Base-by-base conservation (phyloP, 345 rosid species). In the Trapa bicornis region DNA sequence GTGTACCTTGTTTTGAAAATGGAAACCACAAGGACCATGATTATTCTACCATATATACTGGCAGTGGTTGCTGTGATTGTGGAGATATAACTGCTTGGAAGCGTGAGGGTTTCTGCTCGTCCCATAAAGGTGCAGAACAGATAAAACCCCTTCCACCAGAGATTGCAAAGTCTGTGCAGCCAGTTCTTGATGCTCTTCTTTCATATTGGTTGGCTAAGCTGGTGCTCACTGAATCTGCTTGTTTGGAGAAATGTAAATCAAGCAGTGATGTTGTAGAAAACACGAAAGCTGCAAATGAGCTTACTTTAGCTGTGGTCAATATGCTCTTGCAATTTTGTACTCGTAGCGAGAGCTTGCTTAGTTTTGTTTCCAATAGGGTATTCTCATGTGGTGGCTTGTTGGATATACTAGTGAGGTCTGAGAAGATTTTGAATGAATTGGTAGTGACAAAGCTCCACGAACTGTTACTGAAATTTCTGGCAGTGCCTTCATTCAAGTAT, bases 21-120 rank as follows among this genome's bases (percentile, higher is more conserved):
- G 99, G 99, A 62, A 74, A 87, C 68, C 97, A 93, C 72, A 67
- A 74, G 53, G 77, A 74, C 68, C 98, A 93, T 64, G 98, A 93
- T 74, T 90, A 83, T 78, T 87, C 89, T 2, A 75, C 87, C 50
- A 85, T 90, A 10, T 87, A 88, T 65, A 93, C 98, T 0, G 87
- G 88, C 10, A 88, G 95, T 65, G 98, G 98, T 74, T 93, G 98
- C 65, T 93, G 98, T 78, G 98, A 93, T 75, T 93, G 98, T 78
- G 98, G 98, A 68, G 98, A 93, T 76, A 85, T 78, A 36, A 93
- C 98, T 2, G 98, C 98, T 3, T 93, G 98, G 98, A 93, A 86
- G 71, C 84, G 79, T 15, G 96, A 86, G 65, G 98, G 98, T 42
- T 93, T 93, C 73, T 93, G 98, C 80, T 88, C 97, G 0, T 86